Evolutionary conservation across 768 basidiomycete genomes (phyloP).

Genomic region (Kwoniella botswanensis): DNA sequence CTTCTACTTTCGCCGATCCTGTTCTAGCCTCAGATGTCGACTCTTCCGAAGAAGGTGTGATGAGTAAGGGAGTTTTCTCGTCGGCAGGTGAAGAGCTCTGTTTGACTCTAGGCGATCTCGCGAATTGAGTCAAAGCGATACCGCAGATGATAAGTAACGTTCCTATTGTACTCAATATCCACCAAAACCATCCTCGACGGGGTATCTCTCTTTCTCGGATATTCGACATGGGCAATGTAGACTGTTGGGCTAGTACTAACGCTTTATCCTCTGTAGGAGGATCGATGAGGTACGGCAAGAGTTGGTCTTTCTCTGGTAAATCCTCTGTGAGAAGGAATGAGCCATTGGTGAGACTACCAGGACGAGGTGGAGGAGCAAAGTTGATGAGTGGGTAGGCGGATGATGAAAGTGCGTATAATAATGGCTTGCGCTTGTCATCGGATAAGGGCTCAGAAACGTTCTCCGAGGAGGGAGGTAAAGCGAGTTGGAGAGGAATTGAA

Average conservation of each 20-base stretch:
- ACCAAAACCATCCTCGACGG: conserved; percentile 25
- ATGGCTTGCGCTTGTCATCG: conserved; percentile 62
- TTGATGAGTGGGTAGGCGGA: conserved; percentile 78
- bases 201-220: conserved; percentile 27
- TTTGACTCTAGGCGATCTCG: conserved; percentile 11
- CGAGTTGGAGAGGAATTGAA: conserved; percentile 34
- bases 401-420: conserved; percentile 82
- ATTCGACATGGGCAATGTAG: conserved; percentile 25
- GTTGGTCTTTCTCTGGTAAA: conserved; percentile 43
- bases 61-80: conserved; percentile 44
- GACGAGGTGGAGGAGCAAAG: conserved; percentile 55
- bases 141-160: conserved; percentile 28
- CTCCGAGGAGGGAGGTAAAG: conserved; percentile 19
- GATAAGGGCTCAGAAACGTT: conserved; percentile 20
- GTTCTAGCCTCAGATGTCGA: not conserved
- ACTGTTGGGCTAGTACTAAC: conserved; percentile 21
- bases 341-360: conserved; percentile 40
- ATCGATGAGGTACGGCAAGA: conserved; percentile 45
- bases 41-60: conserved; percentile 2
- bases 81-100: conserved; percentile 22
- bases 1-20: conserved; percentile 1
- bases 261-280: conserved; percentile 41
- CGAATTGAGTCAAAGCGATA: conserved; percentile 13
- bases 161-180: conserved; percentile 27
- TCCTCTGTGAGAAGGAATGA: conserved; percentile 47